Evolutionary conservation across 2,329 filamentous ascomycete species (phyloP), one percentile per base, ranked within the genome.

Genomic region (Didymella pomorum): DNA sequence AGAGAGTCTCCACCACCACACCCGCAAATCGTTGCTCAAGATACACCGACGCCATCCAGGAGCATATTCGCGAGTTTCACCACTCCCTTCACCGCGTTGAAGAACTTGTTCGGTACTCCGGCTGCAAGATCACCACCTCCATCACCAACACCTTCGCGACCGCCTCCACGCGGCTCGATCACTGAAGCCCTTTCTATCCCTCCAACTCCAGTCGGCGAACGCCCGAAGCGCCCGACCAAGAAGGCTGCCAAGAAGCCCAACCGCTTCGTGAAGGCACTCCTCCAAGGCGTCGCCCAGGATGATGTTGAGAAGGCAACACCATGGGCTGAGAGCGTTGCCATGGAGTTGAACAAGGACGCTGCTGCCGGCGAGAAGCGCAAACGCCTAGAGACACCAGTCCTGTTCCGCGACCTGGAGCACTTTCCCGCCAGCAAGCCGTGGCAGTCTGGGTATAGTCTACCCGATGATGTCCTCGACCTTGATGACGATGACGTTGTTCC

Each of bases 381-480:
- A 48, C 69, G 68, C 9, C 64, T 75, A 2, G 66, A 73, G 43
- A 48, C 53, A 8, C 66, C 67, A 2, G 60, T 75, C 18, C 60
- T 65, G 16, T 56, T 70, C 39, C 61, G 67, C 16, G 68, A 75
- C 7, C 63, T 76, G 12, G 60, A 65, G 18, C 58, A 66, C 48
- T 62, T 74, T n/a, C 72, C 72, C 3, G 61, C 69, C 1, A 62
- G 67, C 46, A 68, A 69, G 44, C 74, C 74, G 23, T 76, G 74
- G 74, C 61, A 73, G 49, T 52, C 65, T 8, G 72, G 70, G 18
- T 76, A 69, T 44, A 70, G 73, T 21, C 59, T 73, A 23, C 66
- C 67, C 1, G 65, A 71, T 4, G 72, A 67, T 23, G 62, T 70
- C 20, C 44, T 68, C 37, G 66, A 69, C 23, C 62, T 65, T 3